phyloP scores from a whole-genome alignment of 805 yeast species.

The Zygotorulaspora florentina region DNA sequence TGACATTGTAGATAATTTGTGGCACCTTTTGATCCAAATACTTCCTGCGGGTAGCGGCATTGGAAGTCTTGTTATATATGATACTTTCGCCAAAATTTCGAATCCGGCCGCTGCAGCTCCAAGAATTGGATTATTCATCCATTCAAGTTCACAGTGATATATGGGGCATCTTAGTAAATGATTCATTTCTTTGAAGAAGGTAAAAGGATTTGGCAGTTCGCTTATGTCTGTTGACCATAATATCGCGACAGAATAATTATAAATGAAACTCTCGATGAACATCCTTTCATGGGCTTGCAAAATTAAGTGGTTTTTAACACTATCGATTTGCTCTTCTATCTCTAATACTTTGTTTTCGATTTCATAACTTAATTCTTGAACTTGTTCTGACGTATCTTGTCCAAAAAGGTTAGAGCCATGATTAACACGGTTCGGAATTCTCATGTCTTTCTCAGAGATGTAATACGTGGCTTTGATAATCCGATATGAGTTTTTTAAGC shows the following conservation, averaged over 20 bases:
- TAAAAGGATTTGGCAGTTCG: conserved; percentile 42
- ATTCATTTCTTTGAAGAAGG: conserved; percentile 35
- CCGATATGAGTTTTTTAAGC: conserved; percentile 36
- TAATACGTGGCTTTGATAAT: conserved; percentile 32
- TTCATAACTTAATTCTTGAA: conserved; percentile 13
- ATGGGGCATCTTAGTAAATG: conserved; percentile 36
- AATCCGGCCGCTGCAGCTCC: conserved; percentile 38
- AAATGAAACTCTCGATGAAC: conserved; percentile 43
- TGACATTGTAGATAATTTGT: conserved; percentile 11
- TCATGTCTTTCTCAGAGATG: not conserved
- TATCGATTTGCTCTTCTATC: conserved; percentile 4
- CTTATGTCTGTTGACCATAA: conserved; percentile 35
- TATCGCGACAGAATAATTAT: conserved; percentile 40
- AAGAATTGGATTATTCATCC: conserved; percentile 43
- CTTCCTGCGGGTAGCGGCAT: conserved; percentile 14
- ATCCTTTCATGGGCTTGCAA: conserved; percentile 34
- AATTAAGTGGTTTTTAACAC: conserved; percentile 3
- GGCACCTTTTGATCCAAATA: conserved; percentile 14
- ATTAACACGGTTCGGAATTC: not conserved
- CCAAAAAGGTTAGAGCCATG: not conserved
- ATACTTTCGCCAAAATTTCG: conserved; percentile 37
- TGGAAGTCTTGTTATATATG: conserved; percentile 28
- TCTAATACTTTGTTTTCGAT: conserved; percentile 12
- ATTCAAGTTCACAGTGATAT: conserved; percentile 36
- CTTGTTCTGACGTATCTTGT: conserved; percentile 1